Evolutionary conservation across 495 filamentous ascomycete genomes (phyloP).

Genomic region (Penicillium bovifimosum): DNA sequence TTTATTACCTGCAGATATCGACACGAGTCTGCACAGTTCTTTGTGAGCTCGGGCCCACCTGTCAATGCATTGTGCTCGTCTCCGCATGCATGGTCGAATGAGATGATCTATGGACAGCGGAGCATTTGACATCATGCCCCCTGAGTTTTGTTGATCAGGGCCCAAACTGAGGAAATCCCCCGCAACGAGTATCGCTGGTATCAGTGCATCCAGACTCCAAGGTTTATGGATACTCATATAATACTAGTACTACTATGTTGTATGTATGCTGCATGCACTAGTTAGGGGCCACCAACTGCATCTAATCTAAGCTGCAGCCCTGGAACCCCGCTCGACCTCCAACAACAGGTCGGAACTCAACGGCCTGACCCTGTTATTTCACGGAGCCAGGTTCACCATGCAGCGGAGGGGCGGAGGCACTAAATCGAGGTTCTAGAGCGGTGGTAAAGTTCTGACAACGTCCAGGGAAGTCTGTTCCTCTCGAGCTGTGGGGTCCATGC

Average conservation of each 20-base stretch:
- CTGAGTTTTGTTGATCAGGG: neutral
- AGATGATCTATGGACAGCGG: neutral
- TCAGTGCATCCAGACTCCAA: slow-evolving; percentile 4
- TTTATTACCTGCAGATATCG: no score
- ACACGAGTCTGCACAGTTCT: no score
- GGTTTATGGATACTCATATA: slow-evolving; percentile 12
- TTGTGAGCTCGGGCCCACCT: no score
- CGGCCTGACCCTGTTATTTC: neutral
- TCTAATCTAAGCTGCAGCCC: slow-evolving; percentile 1
- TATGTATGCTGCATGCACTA: neutral
- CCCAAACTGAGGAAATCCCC: neutral
- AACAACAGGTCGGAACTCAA: neutral
- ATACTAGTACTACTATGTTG: slow-evolving; percentile 1
- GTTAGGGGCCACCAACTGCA: neutral
- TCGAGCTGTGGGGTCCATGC: neutral
- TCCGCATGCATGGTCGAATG: neutral
- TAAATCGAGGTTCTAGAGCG: slow-evolving; percentile 13
- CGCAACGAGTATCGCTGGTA: neutral
- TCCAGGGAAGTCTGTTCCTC: neutral
- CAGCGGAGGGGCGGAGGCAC: slow-evolving; percentile 1
- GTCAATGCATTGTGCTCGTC: slow-evolving; percentile 2
- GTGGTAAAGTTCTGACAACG: slow-evolving; percentile 15
- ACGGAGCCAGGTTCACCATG: slow-evolving; percentile 1
- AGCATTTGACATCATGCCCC: slow-evolving; percentile 4
- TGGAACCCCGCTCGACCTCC: slow-evolving; percentile 3